Percentiles rank a stretch among this genome's conserved stretches.
These are phyloP conservation scores for Leccinum pallidistipes DNA, from an alignment of 1,284 basidiomycete genomes.

Conservation along the genomic window DNA sequence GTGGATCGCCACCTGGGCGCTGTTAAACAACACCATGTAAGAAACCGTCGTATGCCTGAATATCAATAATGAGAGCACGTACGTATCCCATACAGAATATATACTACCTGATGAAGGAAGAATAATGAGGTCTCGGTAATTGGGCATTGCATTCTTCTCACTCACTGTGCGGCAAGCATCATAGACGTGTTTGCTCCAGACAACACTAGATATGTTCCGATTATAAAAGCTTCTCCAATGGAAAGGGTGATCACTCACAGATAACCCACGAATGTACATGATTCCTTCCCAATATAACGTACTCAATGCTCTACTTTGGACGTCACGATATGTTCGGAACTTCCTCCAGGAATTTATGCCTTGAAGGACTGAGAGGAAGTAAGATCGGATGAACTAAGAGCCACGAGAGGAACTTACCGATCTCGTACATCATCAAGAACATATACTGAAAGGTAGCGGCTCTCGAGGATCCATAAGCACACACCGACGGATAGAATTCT, in stretches of 20 bases:
- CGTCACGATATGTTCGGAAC: slow-evolving; percentile 23
- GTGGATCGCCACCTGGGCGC: background rate
- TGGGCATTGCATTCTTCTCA: background rate
- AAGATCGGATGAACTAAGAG: background rate
- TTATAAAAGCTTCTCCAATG: background rate
- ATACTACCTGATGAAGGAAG: slow-evolving; percentile 18
- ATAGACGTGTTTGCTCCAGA: slow-evolving; percentile 20
- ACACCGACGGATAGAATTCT: slow-evolving; percentile 26
- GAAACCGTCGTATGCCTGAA: background rate
- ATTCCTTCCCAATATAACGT: background rate
- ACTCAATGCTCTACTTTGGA: slow-evolving; percentile 17
- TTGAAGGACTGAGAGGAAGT: slow-evolving; percentile 24
- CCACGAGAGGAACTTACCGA: slow-evolving; percentile 17
- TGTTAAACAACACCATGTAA: background rate
- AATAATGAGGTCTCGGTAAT: background rate
- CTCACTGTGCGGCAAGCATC: background rate
- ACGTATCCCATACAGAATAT: slow-evolving; percentile 30
- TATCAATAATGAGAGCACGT: slow-evolving; percentile 9
- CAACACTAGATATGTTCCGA: slow-evolving; percentile 14
- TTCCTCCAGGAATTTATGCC: slow-evolving; percentile 28
- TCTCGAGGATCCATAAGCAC: slow-evolving; percentile 21
- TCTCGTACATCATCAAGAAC: slow-evolving; percentile 26
- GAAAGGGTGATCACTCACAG: background rate
- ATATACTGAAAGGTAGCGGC: slow-evolving; percentile 14
- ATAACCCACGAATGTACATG: background rate